phyloP scores from a whole-genome alignment of 2,329 filamentous ascomycete species.

The Calonectria crousiana region DNA sequence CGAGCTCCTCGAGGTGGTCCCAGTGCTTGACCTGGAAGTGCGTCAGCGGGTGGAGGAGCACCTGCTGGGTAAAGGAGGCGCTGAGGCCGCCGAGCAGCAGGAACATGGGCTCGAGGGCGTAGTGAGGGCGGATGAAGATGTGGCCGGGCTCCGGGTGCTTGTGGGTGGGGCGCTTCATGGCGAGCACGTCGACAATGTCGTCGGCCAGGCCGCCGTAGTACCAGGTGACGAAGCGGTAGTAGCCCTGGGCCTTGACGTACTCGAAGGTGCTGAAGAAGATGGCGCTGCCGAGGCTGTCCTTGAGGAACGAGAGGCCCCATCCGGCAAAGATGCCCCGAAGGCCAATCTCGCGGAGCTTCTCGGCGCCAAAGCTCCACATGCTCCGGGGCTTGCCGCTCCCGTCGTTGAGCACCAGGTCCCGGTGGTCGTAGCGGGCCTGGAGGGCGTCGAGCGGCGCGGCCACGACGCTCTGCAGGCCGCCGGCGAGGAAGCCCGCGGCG shows the following conservation, averaged over 20 bases:
- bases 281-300: conserved; percentile 77
- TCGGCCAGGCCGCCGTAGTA: conserved; percentile 73
- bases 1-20: conserved; percentile 78
- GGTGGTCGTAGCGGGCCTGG: conserved; percentile 77
- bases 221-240: conserved; percentile 78
- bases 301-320: conserved; percentile 76
- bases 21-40: conserved; percentile 81
- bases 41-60: conserved; percentile 77
- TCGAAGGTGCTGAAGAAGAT: conserved; percentile 83
- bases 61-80: conserved; percentile 76
- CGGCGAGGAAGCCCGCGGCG: conserved; percentile 76
- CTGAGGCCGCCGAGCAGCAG: conserved; percentile 76
- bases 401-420: conserved; percentile 58
- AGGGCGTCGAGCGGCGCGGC: conserved; percentile 83
- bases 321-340: conserved; percentile 79
- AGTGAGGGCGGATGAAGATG: conserved; percentile 77
- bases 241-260: conserved; percentile 78
- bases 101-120: conserved; percentile 80
- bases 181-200: conserved; percentile 63
- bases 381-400: conserved; percentile 63
- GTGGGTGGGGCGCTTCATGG: conserved; percentile 57
- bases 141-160: conserved; percentile 46
- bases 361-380: conserved; percentile 79
- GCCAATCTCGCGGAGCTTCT: conserved; percentile 77
- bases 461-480: conserved; percentile 76